Evolutionary conservation across 2,329 filamentous ascomycete species (phyloP), one percentile per base, ranked within the genome.

Genomic region (Cladosporium velox): DNA sequence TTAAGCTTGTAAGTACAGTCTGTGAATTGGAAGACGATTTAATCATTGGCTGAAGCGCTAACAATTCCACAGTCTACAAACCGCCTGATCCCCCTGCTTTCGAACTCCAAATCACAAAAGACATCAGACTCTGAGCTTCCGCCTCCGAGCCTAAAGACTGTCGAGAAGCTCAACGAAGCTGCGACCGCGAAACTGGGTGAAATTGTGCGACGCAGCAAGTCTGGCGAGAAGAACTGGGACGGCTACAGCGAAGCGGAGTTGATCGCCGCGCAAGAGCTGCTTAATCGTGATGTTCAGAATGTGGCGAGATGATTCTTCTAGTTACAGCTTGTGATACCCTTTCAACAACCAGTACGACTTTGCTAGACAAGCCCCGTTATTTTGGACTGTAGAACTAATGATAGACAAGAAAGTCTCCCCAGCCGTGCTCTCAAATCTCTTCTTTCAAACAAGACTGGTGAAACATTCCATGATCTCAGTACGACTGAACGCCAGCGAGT

Each of bases 111-210:
- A 24, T 68, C 65, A 38, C 71, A 72, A 58, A 76, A 75, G 66
- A 71, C 74, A 52, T 70, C 75, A 28, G 72, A 77, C 15, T 72
- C 72, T n/a, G 65, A 69, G 30, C 74, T 70, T 32, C 72, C 83
- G 1, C 75, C 87, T 2, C 90, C 90, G 2, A 81, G 85, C 14
- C 74, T 83, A 30, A 80, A 81, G 59, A 89, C 86, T 0, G 80
- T 92, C 11, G 83, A 90, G 75, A 87, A 85, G 72, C 83, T 96
- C 59, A 90, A 92, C 70, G 86, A 91, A 75, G 77, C 86, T 66
- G 91, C 92, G 26, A 94, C 90, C 0, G 82, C 83, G 66, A 93
- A 92, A 78, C 83, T 96, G 15, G 85, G 86, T 0, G 91, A 94
- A 75, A 93, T 95, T 71, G 87, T 93, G 68, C 85, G 90, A 67